These are phyloP conservation scores for Gillenia trifoliata DNA, from an alignment of 306 rosid species.

Conservation along the genomic window DNA sequence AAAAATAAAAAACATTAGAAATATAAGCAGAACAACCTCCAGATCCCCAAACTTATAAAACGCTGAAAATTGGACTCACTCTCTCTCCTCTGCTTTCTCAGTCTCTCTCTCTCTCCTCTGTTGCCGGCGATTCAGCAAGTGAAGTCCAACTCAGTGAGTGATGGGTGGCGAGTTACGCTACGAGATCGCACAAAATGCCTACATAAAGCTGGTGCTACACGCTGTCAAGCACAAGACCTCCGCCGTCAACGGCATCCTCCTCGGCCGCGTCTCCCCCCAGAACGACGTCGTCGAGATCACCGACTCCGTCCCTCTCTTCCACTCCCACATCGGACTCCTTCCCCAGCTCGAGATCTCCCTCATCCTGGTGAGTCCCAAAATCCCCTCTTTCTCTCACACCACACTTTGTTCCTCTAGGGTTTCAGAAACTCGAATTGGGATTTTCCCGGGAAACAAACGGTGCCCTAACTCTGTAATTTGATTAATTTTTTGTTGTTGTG, in stretches of 20 bases:
- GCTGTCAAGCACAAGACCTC: slow-evolving; percentile 78
- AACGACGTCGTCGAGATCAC: slow-evolving; percentile 65
- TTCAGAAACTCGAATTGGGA: neutral
- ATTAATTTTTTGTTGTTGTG: neutral
- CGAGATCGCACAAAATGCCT: slow-evolving; percentile 81
- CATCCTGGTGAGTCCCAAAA: slow-evolving; percentile 44
- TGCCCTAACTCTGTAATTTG: neutral
- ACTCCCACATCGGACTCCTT: slow-evolving; percentile 82
- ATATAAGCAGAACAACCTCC: too few species aligned
- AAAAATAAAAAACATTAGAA: too few species aligned
- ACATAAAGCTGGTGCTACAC: slow-evolving; percentile 76
- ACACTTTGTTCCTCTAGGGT: neutral
- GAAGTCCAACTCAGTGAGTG: slow-evolving; percentile 17
- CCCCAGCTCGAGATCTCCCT: slow-evolving; percentile 98
- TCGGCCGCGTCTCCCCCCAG: slow-evolving; percentile 70
- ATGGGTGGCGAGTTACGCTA: slow-evolving; percentile 71
- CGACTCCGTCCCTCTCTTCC: slow-evolving; percentile 94
- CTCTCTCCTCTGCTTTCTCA: neutral
- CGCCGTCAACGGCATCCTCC: slow-evolving; percentile 79
- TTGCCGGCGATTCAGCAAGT: neutral
- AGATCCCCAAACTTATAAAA: neutral
- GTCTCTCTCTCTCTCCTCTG: neutral
- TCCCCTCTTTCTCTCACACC: neutral
- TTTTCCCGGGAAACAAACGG: neutral
- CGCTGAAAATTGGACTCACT: neutral